Conservation (phyloP, 202 grass and related monocot species). For the Panicum virgatum region DNA sequence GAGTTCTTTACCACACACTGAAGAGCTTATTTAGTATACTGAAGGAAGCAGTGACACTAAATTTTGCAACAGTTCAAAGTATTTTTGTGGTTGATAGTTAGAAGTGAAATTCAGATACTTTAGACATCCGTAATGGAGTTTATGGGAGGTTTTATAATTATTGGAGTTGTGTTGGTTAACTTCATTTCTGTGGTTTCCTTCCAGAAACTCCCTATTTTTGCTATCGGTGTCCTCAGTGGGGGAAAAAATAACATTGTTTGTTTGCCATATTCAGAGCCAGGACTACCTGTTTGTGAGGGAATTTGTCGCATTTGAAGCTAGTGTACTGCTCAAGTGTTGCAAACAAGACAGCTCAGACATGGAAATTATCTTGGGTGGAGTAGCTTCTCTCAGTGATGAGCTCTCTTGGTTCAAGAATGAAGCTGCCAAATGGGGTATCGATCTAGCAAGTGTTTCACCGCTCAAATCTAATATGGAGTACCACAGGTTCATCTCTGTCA, state of each 20-base stretch:
- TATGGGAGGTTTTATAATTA: neutral
- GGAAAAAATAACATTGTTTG: neutral
- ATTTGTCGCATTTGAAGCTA: constrained; percentile 48
- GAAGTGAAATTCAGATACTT: neutral
- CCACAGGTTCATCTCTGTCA: constrained; percentile 47
- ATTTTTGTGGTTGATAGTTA: neutral
- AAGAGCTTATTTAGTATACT: neutral
- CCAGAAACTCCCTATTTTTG: neutral
- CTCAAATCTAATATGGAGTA: constrained; percentile 68
- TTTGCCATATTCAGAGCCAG: constrained; percentile 21
- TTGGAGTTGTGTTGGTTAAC: neutral
- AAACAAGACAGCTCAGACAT: constrained; percentile 65
- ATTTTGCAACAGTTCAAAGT: neutral
- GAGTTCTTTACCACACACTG: neutral
- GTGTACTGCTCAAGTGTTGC: constrained; percentile 73
- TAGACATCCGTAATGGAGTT: neutral
- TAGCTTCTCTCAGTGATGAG: constrained; percentile 72
- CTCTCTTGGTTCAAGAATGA: constrained; percentile 86
- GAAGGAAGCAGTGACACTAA: neutral
- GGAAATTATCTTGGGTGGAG: constrained; percentile 75
- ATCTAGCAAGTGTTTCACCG: constrained; percentile 54
- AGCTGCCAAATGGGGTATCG: constrained; percentile 73
- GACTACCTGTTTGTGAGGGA: constrained; percentile 19
- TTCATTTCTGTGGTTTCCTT: neutral
- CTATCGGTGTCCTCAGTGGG: neutral